Percentiles rank a stretch among this genome's conserved stretches.
Evolutionary conservation across 2,329 filamentous ascomycete species (phyloP).

Genomic region (Sporothrix sp.): DNA sequence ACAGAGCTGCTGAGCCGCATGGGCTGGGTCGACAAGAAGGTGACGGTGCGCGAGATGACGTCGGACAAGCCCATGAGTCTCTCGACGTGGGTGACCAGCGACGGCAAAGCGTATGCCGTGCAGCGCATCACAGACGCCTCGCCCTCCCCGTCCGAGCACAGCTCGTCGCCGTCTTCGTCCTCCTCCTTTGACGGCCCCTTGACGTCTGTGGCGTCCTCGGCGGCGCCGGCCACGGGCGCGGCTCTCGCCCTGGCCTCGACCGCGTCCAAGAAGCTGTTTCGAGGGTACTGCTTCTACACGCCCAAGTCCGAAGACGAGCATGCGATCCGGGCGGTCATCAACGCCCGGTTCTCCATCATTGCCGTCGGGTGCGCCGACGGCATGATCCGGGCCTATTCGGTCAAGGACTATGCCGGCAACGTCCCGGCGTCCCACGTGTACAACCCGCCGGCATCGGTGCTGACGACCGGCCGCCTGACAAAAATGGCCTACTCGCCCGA

Average conservation of each 20-base stretch:
- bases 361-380: constrained; percentile 77
- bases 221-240: too few relatives aligned
- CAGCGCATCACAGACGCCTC: constrained; percentile 47
- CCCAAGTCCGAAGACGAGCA: constrained; percentile 50
- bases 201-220: too few relatives aligned
- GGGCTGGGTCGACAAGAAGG: constrained; percentile 72
- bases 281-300: constrained; percentile 81
- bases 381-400: constrained; percentile 78
- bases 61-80: constrained; percentile 95
- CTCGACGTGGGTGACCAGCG: constrained; percentile 81
- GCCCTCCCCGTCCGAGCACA: neutral
- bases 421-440: constrained; percentile 80
- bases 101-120: constrained; percentile 83
- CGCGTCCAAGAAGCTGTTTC: constrained; percentile 60
- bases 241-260: neutral
- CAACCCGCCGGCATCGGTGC: constrained; percentile 54
- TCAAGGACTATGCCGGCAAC: constrained; percentile 86
- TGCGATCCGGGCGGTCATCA: constrained; percentile 71
- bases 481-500: constrained; percentile 84
- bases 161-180: neutral
- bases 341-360: constrained; percentile 88
- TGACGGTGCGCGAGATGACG: constrained; percentile 71
- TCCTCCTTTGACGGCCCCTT: neutral
- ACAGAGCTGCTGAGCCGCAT: constrained; percentile 86
- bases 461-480: constrained; percentile 60